Conservation (phyloP, 164 flowering plant genomes). For the Berberis vulgaris region DNA sequence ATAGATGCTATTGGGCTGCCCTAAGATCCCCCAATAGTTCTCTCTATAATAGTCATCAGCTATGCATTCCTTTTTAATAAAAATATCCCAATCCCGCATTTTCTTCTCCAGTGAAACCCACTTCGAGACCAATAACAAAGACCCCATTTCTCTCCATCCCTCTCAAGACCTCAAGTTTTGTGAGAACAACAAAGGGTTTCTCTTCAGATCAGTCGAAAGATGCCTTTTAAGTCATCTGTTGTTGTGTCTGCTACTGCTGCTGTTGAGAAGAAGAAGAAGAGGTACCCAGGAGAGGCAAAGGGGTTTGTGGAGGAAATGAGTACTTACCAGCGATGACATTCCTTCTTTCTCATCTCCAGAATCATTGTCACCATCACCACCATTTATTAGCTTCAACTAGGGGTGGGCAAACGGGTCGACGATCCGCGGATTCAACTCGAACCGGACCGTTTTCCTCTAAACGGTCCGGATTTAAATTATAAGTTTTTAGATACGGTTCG, state of each 20-base stretch:
- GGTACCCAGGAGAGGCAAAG: conserved; percentile 69
- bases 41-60: not conserved
- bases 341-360: too few relatives aligned
- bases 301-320: conserved; percentile 98
- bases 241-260: conserved; percentile 40
- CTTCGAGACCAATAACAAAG: not conserved
- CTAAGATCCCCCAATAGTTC: not conserved
- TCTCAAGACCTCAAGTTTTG: not conserved
- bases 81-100: not conserved
- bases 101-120: not conserved
- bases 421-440: too few relatives aligned
- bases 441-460: too few relatives aligned
- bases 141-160: not conserved
- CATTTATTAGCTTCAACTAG: too few relatives aligned
- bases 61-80: not conserved
- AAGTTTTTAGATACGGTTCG: too few relatives aligned
- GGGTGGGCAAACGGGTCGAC: too few relatives aligned
- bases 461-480: too few relatives aligned
- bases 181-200: not conserved
- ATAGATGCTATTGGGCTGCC: too few relatives aligned
- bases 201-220: not conserved
- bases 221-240: conserved; percentile 12
- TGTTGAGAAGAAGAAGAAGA: conserved; percentile 52
- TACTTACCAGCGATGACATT: too few relatives aligned
- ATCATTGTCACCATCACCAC: too few relatives aligned